Evolutionary conservation across 2,329 filamentous ascomycete species (phyloP).

Genomic region (Talaromyces islandicus): DNA sequence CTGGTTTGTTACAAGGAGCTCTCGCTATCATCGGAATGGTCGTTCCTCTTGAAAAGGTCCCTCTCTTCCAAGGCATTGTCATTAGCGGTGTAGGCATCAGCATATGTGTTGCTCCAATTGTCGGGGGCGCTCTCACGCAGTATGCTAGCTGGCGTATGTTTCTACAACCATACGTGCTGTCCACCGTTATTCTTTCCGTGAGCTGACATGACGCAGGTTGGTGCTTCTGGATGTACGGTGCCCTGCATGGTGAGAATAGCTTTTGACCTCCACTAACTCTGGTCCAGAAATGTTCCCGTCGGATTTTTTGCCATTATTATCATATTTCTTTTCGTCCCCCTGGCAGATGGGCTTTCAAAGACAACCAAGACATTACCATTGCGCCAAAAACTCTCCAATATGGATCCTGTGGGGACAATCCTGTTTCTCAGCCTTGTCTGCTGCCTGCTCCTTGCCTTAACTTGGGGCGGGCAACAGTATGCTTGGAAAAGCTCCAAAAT

Average conservation of each 20-base stretch:
- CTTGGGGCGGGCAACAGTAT: not conserved
- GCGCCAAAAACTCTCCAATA: not conserved
- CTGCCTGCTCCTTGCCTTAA: not conserved
- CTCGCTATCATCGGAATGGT: not conserved
- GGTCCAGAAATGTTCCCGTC: not conserved
- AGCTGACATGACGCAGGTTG: not conserved
- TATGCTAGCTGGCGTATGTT: slow-evolving; percentile 31
- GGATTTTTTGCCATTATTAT: not conserved
- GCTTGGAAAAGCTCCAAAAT: not conserved
- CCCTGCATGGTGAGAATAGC: not conserved
- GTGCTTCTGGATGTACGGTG: not conserved
- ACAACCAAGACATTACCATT: not conserved
- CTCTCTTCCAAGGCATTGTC: not conserved
- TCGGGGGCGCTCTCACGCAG: slow-evolving; percentile 41
- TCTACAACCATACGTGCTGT: not conserved
- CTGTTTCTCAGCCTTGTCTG: not conserved
- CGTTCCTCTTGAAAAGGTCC: not conserved
- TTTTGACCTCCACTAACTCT: not conserved
- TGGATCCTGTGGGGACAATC: not conserved
- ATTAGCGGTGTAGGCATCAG: not conserved
- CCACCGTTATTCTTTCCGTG: not conserved
- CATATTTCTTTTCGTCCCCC: not conserved
- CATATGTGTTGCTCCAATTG: slow-evolving; percentile 35
- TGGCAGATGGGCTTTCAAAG: not conserved
- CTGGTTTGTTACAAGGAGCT: not conserved